Conservation (phyloP, 352 stramenopile species). For the Phytopythium mirpurense region DNA sequence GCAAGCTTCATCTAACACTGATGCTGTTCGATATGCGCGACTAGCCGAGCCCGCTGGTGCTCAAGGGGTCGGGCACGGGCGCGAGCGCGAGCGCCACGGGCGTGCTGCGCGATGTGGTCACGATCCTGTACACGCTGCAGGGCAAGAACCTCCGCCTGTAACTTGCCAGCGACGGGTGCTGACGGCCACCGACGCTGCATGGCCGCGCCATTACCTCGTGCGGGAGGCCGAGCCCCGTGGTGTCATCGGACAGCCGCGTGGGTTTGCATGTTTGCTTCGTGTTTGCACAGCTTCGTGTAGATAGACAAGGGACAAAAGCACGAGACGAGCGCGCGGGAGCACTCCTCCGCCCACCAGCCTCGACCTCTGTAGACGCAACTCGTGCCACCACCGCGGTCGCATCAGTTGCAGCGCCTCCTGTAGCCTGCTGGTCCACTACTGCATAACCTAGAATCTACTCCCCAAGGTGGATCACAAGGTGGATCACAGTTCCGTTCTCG, state of each 20-base stretch:
- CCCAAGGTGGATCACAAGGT: no score
- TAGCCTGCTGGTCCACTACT: not conserved
- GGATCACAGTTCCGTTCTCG: no score
- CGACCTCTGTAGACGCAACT: not conserved
- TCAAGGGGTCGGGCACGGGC: slow-evolving; percentile 65
- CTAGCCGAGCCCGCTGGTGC: slow-evolving; percentile 49
- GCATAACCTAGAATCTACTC: no score
- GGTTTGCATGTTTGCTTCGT: not conserved
- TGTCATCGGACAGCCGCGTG: no score
- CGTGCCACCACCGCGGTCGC: slow-evolving; percentile 1
- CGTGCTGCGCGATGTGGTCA: slow-evolving; percentile 70
- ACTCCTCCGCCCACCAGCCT: no score
- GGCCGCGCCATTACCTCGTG: not conserved
- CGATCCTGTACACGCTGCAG: slow-evolving; percentile 64
- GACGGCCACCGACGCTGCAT: not conserved
- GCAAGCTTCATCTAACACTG: no score
- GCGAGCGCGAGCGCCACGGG: slow-evolving; percentile 58
- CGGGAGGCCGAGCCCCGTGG: not conserved
- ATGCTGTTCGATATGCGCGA: not conserved
- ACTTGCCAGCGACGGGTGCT: not conserved
- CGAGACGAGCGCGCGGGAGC: not conserved
- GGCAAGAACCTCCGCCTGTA: slow-evolving; percentile 39
- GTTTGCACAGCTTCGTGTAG: not conserved
- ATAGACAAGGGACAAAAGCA: not conserved
- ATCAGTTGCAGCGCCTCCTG: not conserved